Conservation (phyloP, 257 asterid genomes). For the Scutellaria minor region DNA sequence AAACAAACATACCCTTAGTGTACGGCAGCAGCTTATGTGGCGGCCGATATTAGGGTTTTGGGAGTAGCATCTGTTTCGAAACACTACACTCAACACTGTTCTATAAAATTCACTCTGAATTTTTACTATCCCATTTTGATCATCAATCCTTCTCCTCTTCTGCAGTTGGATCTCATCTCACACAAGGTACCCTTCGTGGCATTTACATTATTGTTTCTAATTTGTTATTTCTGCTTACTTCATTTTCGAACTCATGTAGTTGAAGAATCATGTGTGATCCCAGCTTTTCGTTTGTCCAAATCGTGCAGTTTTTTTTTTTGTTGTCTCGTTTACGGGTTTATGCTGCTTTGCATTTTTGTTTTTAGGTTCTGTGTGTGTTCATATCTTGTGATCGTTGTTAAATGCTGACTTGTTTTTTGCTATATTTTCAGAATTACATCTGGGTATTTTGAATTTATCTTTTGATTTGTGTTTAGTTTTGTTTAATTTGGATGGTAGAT, state of each 20-base stretch:
- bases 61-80: too few species aligned
- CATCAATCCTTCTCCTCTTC: not conserved
- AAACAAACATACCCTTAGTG: too few species aligned
- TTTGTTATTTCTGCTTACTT: not conserved
- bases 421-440: not conserved
- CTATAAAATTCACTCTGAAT: too few species aligned
- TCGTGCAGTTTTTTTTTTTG: not conserved
- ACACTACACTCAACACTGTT: too few species aligned
- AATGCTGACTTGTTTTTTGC: not conserved
- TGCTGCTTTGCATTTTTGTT: not conserved
- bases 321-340: not conserved
- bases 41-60: not conserved
- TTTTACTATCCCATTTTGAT: not conserved
- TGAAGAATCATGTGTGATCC: not conserved
- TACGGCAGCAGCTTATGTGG: too few species aligned
- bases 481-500: slow-evolving; percentile 17
- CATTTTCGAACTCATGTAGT: not conserved
- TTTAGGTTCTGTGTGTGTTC: not conserved
- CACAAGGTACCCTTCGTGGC: slow-evolving; percentile 14
- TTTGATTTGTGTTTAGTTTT: not conserved
- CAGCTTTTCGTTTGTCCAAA: not conserved
- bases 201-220: not conserved
- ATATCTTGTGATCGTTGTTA: not conserved
- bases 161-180: not conserved
- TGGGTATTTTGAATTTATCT: not conserved